phyloP scores from a whole-genome alignment of 331 rosid genomes.

The Rhamnella rubrinervis region DNA sequence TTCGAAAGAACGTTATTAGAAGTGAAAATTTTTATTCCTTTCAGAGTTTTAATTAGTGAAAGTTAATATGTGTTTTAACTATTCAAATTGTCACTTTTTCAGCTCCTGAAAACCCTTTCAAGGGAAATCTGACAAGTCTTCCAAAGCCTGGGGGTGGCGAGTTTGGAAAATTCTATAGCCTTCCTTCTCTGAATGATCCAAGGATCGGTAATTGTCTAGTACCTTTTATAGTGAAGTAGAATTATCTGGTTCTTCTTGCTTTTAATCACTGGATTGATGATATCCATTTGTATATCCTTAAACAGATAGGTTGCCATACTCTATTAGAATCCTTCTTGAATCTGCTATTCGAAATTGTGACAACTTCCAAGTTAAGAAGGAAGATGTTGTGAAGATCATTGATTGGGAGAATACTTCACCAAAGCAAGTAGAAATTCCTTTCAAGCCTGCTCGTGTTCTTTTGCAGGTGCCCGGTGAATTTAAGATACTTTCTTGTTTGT shows the following conservation, averaged over 20 bases:
- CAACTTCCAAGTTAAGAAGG: constrained; percentile 79
- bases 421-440: constrained; percentile 90
- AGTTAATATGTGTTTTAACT: constrained; percentile 8
- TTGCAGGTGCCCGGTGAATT: constrained; percentile 59
- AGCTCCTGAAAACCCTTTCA: constrained; percentile 83
- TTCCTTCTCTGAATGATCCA: constrained; percentile 81
- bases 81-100: constrained; percentile 20
- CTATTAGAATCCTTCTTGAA: constrained; percentile 77
- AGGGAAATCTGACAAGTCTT: constrained; percentile 69
- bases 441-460: constrained; percentile 96
- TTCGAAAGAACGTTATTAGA: too few species aligned
- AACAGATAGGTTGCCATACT: constrained; percentile 80
- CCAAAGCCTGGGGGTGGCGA: constrained; percentile 97
- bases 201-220: constrained; percentile 58
- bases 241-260: neutral
- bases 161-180: constrained; percentile 86
- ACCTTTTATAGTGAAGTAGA: constrained; percentile 30
- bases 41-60: neutral
- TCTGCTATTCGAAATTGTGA: constrained; percentile 90
- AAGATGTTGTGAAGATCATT: constrained; percentile 87
- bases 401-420: constrained; percentile 77
- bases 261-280: neutral
- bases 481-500: neutral
- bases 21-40: too few species aligned
- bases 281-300: constrained; percentile 3